Base-by-base conservation (phyloP, 129 eudicot species). In the Pulicaria dysenterica region DNA sequence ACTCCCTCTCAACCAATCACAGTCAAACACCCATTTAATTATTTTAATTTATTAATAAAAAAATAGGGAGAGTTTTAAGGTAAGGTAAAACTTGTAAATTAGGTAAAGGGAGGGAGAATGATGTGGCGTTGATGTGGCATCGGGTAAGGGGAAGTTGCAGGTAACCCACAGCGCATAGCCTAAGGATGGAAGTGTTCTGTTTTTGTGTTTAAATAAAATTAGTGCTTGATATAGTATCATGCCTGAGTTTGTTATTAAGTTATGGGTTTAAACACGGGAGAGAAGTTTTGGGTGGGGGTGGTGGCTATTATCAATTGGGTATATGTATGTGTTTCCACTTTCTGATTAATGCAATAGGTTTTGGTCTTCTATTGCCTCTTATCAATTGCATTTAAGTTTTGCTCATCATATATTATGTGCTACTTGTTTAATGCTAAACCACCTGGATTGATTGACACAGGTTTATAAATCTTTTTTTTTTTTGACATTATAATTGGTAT, bases 381-480 rank as follows among this genome's bases (percentile, higher is more conserved):
- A 8, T 13, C n/a, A 16, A 10, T 55, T 31, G 3, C 5, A 4
- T 70, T 45, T 5, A 10, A 59, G 69, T 37, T 59, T 45, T 49
- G 50, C 42, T 47, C 2, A 13, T 47, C 2, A 13, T 11, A 58
- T 67, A 6, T 46, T 13, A 57, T 31, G 12, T 45, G 72, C 39
- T 73, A 13, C n/a, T 6, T 39, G 61, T 58, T 43, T 58, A 58
- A 58, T 44, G 68, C 38, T 71, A 55, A n/a, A 36, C 46, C 44
- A 43, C n/a, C 46, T 45, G 54, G 39, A 31, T 44, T 45, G 43
- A 45, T 72, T 58, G 15, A 24, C 24, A 5, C 12, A 3, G 40
- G 58, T 24, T 46, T n/a, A 31, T 36, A 36, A 67, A 0, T 24
- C 31, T 24, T 10, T 5, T 34, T 58, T 11, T 9, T 60, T 3